A percentile compares a stretch with the other conserved stretches of the same genome.
Evolutionary conservation across 768 basidiomycete species (phyloP).

Genomic region (Collybiopsis luxurians): DNA sequence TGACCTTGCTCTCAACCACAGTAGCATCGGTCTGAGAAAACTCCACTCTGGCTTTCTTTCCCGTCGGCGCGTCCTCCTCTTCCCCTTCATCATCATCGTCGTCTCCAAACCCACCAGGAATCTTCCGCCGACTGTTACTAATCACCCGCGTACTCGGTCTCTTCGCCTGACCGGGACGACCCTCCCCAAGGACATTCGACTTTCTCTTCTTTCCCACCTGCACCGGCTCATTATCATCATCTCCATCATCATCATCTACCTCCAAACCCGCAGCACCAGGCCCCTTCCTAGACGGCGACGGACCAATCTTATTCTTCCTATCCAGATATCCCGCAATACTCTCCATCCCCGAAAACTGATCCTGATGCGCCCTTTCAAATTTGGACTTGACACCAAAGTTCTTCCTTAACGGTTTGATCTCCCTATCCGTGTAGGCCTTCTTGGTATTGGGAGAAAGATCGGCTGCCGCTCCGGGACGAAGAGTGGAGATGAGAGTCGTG

Average conservation of each 20-base stretch:
- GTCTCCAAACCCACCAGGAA: conserved; percentile 60
- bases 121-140: conserved; percentile 39
- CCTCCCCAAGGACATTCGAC: conserved; percentile 49
- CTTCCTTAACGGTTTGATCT: conserved; percentile 30
- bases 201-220: conserved; percentile 43
- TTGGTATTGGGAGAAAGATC: not conserved
- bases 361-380: conserved; percentile 61
- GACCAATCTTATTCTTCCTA: conserved; percentile 23
- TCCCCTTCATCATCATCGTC: conserved; percentile 47
- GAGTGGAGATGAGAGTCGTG: conserved; percentile 40
- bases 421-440: conserved; percentile 16
- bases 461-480: conserved; percentile 27
- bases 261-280: no score
- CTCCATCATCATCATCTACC: not conserved
- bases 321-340: conserved; percentile 51
- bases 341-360: conserved; percentile 75
- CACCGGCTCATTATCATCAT: conserved; percentile 18
- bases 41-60: conserved; percentile 6
- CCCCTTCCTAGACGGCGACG: not conserved
- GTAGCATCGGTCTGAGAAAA: conserved; percentile 26
- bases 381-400: conserved; percentile 21
- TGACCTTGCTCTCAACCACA: conserved; percentile 31
- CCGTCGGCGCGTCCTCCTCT: conserved; percentile 26
- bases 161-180: conserved; percentile 14
- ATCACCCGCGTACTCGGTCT: conserved; percentile 41